Percentiles rank a stretch among this genome's conserved stretches.
Evolutionary conservation across 495 filamentous ascomycete genomes (phyloP).

Genomic region (Lasiosphaeria ovina): DNA sequence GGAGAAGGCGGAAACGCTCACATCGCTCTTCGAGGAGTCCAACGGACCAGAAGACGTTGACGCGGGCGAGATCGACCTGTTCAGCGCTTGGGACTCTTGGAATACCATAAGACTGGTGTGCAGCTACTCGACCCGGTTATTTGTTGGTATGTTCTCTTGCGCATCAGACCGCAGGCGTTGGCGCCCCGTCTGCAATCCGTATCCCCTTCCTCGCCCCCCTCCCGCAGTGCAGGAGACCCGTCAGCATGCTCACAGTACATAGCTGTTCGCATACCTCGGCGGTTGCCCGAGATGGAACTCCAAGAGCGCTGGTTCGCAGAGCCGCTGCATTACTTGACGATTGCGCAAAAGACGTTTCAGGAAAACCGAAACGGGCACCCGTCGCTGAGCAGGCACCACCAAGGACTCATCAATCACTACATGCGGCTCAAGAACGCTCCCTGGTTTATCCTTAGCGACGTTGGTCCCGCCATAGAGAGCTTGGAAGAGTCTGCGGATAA

Average conservation of each 20-base stretch:
- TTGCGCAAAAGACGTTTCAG: slow-evolving; percentile 66
- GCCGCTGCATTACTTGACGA: slow-evolving; percentile 75
- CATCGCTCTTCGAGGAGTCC: slow-evolving; percentile 28
- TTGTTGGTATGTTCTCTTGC: slow-evolving; percentile 68
- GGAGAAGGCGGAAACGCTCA: slow-evolving; percentile 41
- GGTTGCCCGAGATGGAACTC: slow-evolving; percentile 68
- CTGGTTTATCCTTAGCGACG: slow-evolving; percentile 77
- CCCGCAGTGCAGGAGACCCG: not conserved
- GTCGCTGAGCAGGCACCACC: slow-evolving; percentile 77
- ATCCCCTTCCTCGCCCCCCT: not conserved
- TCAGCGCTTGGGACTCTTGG: slow-evolving; percentile 90
- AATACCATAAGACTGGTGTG: slow-evolving; percentile 80
- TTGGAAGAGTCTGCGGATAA: slow-evolving; percentile 42
- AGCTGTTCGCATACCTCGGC: slow-evolving; percentile 80
- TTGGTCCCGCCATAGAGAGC: slow-evolving; percentile 63
- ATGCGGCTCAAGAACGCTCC: slow-evolving; percentile 79
- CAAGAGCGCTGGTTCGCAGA: slow-evolving; percentile 94
- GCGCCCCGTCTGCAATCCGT: not conserved
- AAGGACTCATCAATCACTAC: slow-evolving; percentile 72
- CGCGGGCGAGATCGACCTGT: slow-evolving; percentile 56
- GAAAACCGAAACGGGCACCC: slow-evolving; percentile 78
- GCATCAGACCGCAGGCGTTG: not conserved
- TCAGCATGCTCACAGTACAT: slow-evolving; percentile 5
- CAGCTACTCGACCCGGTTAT: slow-evolving; percentile 78
- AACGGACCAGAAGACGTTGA: slow-evolving; percentile 16